phyloP scores from a whole-genome alignment of 1,284 basidiomycete genomes.

The Lignosus rhinocerotis region DNA sequence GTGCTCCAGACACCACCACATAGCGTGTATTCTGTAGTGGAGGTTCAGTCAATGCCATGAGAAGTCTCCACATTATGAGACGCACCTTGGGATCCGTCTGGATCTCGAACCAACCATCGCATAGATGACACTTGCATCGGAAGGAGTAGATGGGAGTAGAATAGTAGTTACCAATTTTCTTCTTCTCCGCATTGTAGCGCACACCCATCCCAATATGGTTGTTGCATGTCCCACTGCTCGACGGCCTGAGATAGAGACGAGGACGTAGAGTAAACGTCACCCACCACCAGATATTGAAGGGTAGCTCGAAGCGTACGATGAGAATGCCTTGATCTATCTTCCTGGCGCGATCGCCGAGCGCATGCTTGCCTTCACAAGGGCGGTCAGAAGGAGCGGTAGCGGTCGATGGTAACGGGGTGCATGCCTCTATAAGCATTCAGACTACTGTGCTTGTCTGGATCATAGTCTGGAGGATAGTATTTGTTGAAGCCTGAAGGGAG shows the following conservation, averaged over 20 bases:
- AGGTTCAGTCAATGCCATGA: too few species aligned
- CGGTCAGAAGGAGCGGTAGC: slow-evolving; percentile 13
- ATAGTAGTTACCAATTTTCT: slow-evolving; percentile 94
- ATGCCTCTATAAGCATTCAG: slow-evolving; percentile 80
- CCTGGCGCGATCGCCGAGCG: slow-evolving; percentile 86
- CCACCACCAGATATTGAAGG: slow-evolving; percentile 98
- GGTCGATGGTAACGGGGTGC: slow-evolving; percentile 8
- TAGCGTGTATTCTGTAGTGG: slow-evolving; percentile 84
- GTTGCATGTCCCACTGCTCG: slow-evolving; percentile 78
- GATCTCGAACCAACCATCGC: slow-evolving; percentile 93
- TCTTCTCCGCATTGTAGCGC: slow-evolving; percentile 98
- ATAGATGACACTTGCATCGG: slow-evolving; percentile 95
- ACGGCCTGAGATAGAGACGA: slow-evolving; percentile 2
- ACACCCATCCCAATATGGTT: slow-evolving; percentile 97
- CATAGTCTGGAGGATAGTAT: slow-evolving; percentile 94
- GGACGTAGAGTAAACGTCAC: slow-evolving; percentile 28
- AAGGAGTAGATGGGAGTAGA: slow-evolving; percentile 94
- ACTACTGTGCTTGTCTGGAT: slow-evolving; percentile 76
- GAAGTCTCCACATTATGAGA: not conserved
- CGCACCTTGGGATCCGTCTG: slow-evolving; percentile 93
- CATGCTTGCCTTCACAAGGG: slow-evolving; percentile 79
- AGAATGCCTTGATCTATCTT: slow-evolving; percentile 94
- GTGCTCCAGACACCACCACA: slow-evolving; percentile 87
- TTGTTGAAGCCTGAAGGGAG: slow-evolving; percentile 72
- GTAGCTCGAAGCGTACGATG: slow-evolving; percentile 91